These are phyloP conservation scores for Trametes versicolor DNA, from an alignment of 1,284 basidiomycete genomes.

Conservation along the genomic window DNA sequence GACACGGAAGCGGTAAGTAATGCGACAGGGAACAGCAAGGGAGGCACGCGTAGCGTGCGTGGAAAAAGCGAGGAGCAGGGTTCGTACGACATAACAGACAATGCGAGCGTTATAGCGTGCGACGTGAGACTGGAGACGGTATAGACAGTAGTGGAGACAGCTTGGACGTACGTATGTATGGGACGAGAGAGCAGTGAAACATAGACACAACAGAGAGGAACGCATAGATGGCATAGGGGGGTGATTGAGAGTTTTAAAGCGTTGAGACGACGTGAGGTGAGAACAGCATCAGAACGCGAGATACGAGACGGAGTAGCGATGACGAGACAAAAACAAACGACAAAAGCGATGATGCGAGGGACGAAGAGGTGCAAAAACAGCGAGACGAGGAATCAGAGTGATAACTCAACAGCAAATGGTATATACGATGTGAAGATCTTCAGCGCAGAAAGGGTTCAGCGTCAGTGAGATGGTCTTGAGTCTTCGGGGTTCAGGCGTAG, in stretches of 20 bases:
- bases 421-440: constrained; percentile 28
- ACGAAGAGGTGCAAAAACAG: not conserved
- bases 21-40: constrained; percentile 5
- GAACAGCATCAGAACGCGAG: constrained; percentile 14
- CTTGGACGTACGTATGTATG: constrained; percentile 29
- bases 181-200: constrained; percentile 25
- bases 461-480: constrained; percentile 30
- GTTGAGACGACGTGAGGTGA: constrained; percentile 7
- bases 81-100: constrained; percentile 30
- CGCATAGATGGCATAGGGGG: constrained; percentile 27
- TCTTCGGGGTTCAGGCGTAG: constrained; percentile 21
- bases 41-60: constrained; percentile 30
- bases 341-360: constrained; percentile 15
- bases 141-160: constrained; percentile 26
- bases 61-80: constrained; percentile 24
- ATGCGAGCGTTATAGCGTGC: constrained; percentile 30
- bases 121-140: constrained; percentile 19
- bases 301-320: constrained; percentile 21
- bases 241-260: not conserved
- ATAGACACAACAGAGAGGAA: constrained; percentile 26
- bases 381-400: constrained; percentile 25
- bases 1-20: constrained; percentile 26
- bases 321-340: constrained; percentile 21
- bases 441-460: constrained; percentile 28
- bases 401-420: constrained; percentile 36